Conservation (phyloP, 176 grass and related monocot species). For the Dactylis glomerata region DNA sequence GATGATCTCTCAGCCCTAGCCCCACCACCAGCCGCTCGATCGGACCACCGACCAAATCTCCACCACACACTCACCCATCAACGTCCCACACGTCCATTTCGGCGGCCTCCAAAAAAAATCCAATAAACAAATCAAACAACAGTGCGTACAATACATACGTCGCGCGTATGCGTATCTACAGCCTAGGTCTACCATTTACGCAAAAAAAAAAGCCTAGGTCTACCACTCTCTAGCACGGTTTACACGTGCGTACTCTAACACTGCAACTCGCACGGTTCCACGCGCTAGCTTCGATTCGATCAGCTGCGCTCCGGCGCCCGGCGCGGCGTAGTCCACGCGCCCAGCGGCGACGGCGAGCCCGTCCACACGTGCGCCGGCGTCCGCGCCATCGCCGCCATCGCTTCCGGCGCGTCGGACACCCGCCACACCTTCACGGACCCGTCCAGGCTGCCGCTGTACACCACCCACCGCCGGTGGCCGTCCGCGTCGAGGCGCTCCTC, state of each 20-base stretch:
- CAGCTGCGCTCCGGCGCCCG: slow-evolving; percentile 20
- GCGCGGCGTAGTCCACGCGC: slow-evolving; percentile 2
- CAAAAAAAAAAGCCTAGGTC: too few species aligned
- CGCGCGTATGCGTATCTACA: not conserved
- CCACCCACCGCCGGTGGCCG: too few species aligned
- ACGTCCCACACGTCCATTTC: not conserved
- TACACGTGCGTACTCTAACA: slow-evolving; percentile 21
- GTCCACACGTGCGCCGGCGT: not conserved
- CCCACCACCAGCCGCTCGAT: not conserved
- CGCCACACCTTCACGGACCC: too few species aligned
- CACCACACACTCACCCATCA: not conserved
- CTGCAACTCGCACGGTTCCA: not conserved
- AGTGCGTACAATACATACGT: not conserved
- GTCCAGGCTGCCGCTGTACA: too few species aligned
- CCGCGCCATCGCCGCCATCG: not conserved
- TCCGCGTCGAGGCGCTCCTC: not conserved
- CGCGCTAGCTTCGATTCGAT: not conserved
- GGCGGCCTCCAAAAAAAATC: not conserved
- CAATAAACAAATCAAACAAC: not conserved
- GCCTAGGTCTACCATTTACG: not conserved
- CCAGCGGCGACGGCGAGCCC: slow-evolving; percentile 6
- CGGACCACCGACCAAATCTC: not conserved
- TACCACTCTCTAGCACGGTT: not conserved
- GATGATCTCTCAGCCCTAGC: not conserved
- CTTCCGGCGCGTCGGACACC: not conserved